Base-by-base conservation (phyloP, 2,329 filamentous ascomycete species). In the Plectosphaerella cucumerina region DNA sequence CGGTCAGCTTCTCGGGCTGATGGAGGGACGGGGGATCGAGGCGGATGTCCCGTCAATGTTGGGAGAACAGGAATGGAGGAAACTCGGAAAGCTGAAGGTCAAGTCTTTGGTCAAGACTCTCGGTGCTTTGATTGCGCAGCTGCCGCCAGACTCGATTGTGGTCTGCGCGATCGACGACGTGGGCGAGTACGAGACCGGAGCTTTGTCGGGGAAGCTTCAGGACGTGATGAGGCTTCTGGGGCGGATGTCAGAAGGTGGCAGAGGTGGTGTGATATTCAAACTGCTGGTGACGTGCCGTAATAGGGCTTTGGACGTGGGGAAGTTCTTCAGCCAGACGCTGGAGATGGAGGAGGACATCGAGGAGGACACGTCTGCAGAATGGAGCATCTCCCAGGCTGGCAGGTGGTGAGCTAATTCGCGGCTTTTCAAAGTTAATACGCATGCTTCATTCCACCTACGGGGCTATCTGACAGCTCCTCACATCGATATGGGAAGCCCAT, bases 281-380 rank as follows among this genome's bases (percentile, higher is more conserved):
- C 26, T 31, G 6, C 26, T 31, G 8, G 33, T 46, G 9, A 42
- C 47, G 0, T 49, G 34, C 2, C 42, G 42, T 3, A 23, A 26
- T 6, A 33, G 34, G 26, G 34, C 34, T 8, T 41, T 42, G 20
- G 50, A 11, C 15, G 12, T 52, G 33, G n/a, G 22, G 0, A 15
- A n/a, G 1, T 17, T 39, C 21, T 52, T 52, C 2, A 33, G 18
- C 6, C 42, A 26, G 9, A 46, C 23, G 0, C 6, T 52, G 10
- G 42, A 52, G 12, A 15, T 49, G 22, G 22, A 37, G 8, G 50
- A 51, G 12, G 31, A 42, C 12, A 34, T 45, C 18, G 46, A 49
- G 0, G 4, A 17, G 2, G 46, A 51, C 12, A 42, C 44, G 2
- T 18, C 50, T 3, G 50, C 47, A 2, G 21, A 51, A 2, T 51